Percentiles rank a stretch among this genome's conserved stretches.
Conservation (phyloP, 768 basidiomycete species). For the Suillus americanus region DNA sequence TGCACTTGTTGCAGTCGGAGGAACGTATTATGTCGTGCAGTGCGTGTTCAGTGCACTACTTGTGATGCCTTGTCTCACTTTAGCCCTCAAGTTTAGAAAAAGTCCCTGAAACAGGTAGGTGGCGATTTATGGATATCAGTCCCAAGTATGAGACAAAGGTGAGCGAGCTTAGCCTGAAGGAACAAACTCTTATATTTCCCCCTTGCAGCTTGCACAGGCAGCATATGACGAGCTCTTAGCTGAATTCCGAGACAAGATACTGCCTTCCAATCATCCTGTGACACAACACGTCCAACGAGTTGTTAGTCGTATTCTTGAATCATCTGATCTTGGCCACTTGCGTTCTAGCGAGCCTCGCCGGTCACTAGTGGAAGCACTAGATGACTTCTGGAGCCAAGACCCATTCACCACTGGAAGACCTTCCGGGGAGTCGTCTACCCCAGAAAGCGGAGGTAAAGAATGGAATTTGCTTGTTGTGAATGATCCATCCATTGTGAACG, state of each 20-base stretch:
- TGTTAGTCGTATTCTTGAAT: constrained; percentile 63
- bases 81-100: constrained; percentile 62
- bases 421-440: constrained; percentile 2
- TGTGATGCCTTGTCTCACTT: not conserved
- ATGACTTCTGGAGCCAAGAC: constrained; percentile 25
- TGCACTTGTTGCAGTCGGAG: constrained; percentile 20
- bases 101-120: constrained; percentile 83
- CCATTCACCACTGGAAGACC: constrained; percentile 12
- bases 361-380: constrained; percentile 4
- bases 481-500: constrained; percentile 70
- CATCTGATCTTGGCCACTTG: constrained; percentile 71
- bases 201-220: constrained; percentile 42
- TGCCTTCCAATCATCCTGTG: constrained; percentile 67
- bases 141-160: constrained; percentile 57
- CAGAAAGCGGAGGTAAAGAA: constrained; percentile 29
- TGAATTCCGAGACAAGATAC: constrained; percentile 52
- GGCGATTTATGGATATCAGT: constrained; percentile 84
- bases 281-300: constrained; percentile 70
- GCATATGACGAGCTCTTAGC: constrained; percentile 43
- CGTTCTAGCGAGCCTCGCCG: constrained; percentile 12
- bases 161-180: constrained; percentile 13
- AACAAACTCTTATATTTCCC: not conserved
- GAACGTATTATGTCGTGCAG: constrained; percentile 30
- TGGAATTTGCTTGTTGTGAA: constrained; percentile 82
- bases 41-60: constrained; percentile 12